A percentile compares a stretch with the other conserved stretches of the same genome.
phyloP scores from a whole-genome alignment of 176 grass and related monocot species.

The Aegilops longissima region DNA sequence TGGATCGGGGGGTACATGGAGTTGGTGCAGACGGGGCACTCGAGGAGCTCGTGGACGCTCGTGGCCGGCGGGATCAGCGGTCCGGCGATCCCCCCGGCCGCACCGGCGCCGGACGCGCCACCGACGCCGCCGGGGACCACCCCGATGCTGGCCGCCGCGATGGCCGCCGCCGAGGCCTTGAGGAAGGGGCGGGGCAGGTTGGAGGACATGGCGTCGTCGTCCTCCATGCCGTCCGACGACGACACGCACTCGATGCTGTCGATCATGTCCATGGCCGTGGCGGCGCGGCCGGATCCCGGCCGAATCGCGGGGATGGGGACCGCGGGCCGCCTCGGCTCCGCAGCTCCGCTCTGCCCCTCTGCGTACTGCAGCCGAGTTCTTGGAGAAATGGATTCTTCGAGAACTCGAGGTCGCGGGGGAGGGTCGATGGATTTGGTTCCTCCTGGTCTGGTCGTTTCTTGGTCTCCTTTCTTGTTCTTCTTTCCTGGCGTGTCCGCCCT shows the following conservation, averaged over 20 bases:
- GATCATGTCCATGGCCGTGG: slow-evolving; percentile 28
- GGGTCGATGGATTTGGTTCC: background rate
- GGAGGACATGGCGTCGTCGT: slow-evolving; percentile 33
- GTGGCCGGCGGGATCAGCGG: slow-evolving; percentile 37
- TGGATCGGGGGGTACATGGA: slow-evolving; percentile 98
- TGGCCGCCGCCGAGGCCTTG: slow-evolving; percentile 30
- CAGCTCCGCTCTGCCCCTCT: background rate
- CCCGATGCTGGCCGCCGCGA: background rate
- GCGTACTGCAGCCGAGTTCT: background rate
- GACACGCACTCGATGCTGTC: slow-evolving; percentile 56
- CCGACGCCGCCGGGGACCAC: slow-evolving; percentile 17
- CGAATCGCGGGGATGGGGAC: background rate
- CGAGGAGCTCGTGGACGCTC: slow-evolving; percentile 91
- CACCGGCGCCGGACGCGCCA: background rate
- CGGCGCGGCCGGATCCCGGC: background rate
- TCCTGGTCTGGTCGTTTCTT: background rate
- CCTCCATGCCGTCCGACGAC: slow-evolving; percentile 38
- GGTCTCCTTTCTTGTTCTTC: background rate
- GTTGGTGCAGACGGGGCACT: slow-evolving; percentile 95
- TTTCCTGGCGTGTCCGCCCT: background rate
- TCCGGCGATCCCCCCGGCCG: background rate
- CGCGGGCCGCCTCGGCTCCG: background rate
- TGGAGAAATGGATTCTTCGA: background rate
- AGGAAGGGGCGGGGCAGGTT: slow-evolving; percentile 41
- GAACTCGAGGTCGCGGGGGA: background rate